Evolutionary conservation across 2,329 filamentous ascomycete genomes (phyloP).

Genomic region (Cryphonectria japonica): DNA sequence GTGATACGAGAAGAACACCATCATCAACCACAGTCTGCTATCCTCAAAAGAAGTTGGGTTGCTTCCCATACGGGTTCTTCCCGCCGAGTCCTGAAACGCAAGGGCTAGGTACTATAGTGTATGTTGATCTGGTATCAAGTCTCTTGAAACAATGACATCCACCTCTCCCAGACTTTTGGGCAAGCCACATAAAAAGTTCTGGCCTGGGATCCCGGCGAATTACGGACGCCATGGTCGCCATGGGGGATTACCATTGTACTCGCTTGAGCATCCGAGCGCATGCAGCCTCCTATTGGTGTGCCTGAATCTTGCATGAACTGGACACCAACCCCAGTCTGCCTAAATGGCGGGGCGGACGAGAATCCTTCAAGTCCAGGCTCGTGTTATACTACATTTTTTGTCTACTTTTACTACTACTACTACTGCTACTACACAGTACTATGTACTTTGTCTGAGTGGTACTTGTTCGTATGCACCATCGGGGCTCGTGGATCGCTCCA

Average conservation of each 20-base stretch:
- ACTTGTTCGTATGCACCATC: not conserved
- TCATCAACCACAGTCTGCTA: conserved; percentile 7
- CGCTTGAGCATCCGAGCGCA: conserved; percentile 13
- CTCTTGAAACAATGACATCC: conserved; percentile 29
- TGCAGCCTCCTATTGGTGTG: conserved; percentile 15
- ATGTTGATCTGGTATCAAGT: conserved; percentile 24
- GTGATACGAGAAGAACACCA: conserved; percentile 15
- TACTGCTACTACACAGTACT: not conserved
- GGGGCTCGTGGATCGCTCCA: not conserved
- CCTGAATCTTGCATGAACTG: conserved; percentile 28
- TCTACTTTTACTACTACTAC: not conserved
- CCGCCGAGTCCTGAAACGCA: conserved; percentile 26
- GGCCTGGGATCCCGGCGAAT: not conserved
- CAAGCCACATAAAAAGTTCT: conserved; percentile 21
- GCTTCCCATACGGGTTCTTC: conserved; percentile 3
- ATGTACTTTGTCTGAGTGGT: not conserved
- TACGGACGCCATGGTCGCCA: not conserved
- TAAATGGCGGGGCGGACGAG: not conserved
- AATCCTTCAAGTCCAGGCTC: conserved; percentile 2
- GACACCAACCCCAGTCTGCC: not conserved
- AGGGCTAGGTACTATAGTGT: conserved; percentile 12
- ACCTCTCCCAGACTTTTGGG: conserved; percentile 15
- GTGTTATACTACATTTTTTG: not conserved
- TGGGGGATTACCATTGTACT: not conserved
- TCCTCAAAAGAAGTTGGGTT: not conserved